Percentiles rank a stretch among this genome's conserved stretches.
phyloP scores from a whole-genome alignment of 2,329 filamentous ascomycete species.

The Clarireedia homoeocarpa region DNA sequence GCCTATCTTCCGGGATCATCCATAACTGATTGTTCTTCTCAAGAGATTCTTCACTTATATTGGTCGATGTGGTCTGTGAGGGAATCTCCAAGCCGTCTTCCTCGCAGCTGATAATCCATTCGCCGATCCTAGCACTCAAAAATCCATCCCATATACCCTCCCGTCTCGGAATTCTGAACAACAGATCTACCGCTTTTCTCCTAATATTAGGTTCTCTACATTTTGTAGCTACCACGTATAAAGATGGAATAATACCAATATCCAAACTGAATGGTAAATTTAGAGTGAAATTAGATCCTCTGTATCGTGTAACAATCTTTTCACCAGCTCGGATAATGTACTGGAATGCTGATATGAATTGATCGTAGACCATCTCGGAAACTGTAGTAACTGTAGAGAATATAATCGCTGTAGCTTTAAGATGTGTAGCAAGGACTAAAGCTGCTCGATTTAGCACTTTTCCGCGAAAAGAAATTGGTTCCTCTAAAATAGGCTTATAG shows the following conservation, averaged over 20 bases:
- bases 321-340: conserved; percentile 20
- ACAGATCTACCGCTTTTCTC: conserved; percentile 51
- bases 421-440: conserved; percentile 9
- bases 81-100: conserved; percentile 21
- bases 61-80: not conserved
- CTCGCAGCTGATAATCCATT: conserved; percentile 23
- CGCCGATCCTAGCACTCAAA: conserved; percentile 20
- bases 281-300: conserved; percentile 12
- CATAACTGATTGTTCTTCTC: conserved; percentile 1
- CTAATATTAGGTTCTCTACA: conserved; percentile 51
- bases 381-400: conserved; percentile 15
- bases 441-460: conserved; percentile 18
- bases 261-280: conserved; percentile 50
- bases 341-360: conserved; percentile 17
- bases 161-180: conserved; percentile 49
- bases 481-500: conserved; percentile 21
- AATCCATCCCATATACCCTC: conserved; percentile 60
- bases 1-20: conserved; percentile 22
- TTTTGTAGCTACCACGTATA: conserved; percentile 60
- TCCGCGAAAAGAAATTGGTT: conserved; percentile 16
- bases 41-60: not conserved
- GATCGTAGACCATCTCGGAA: conserved; percentile 25
- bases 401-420: conserved; percentile 17
- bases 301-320: conserved; percentile 10
- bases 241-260: conserved; percentile 54